Conservation (phyloP, 2,329 filamentous ascomycete genomes). For the Ramularia endophylla region DNA sequence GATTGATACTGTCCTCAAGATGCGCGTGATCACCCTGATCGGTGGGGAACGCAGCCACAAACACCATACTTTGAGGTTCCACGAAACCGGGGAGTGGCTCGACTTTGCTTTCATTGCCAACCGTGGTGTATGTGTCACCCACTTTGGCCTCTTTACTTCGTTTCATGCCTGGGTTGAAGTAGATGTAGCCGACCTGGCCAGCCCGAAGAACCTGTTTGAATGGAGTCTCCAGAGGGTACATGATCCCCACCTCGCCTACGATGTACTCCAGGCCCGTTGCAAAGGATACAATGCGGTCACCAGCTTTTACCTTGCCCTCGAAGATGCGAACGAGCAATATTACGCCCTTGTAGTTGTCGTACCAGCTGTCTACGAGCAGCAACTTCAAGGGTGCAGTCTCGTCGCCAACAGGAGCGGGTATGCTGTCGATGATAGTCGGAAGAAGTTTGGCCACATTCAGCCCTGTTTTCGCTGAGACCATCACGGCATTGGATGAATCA, state of each 20-base stretch:
- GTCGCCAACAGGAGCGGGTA: slow-evolving; percentile 76
- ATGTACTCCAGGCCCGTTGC: slow-evolving; percentile 85
- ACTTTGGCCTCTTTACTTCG: slow-evolving; percentile 91
- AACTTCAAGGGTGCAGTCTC: slow-evolving; percentile 67
- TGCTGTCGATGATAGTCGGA: slow-evolving; percentile 75
- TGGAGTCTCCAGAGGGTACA: slow-evolving; percentile 82
- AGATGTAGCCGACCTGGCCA: slow-evolving; percentile 93
- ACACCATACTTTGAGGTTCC: slow-evolving; percentile 98
- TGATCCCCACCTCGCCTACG: slow-evolving; percentile 94
- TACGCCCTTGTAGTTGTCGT: slow-evolving; percentile 91
- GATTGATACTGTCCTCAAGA: slow-evolving; percentile 87
- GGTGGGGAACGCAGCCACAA: slow-evolving; percentile 92
- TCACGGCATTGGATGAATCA: slow-evolving; percentile 64
- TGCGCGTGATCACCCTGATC: slow-evolving; percentile 83
- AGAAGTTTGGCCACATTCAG: slow-evolving; percentile 78
- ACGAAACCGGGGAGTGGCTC: slow-evolving; percentile 86
- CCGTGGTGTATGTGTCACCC: slow-evolving; percentile 86
- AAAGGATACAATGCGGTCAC: slow-evolving; percentile 81
- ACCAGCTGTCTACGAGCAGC: slow-evolving; percentile 96
- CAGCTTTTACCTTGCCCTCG: slow-evolving; percentile 74
- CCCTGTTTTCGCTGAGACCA: slow-evolving; percentile 92
- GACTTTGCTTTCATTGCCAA: slow-evolving; percentile 69
- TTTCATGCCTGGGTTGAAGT: slow-evolving; percentile 99
- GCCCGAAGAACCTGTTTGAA: slow-evolving; percentile 69
- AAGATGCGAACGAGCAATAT: slow-evolving; percentile 87